A percentile compares a stretch with the other conserved stretches of the same genome.
Evolutionary conservation across 2,329 filamentous ascomycete species (phyloP).

Genomic region (Chaetomium olivaceum): DNA sequence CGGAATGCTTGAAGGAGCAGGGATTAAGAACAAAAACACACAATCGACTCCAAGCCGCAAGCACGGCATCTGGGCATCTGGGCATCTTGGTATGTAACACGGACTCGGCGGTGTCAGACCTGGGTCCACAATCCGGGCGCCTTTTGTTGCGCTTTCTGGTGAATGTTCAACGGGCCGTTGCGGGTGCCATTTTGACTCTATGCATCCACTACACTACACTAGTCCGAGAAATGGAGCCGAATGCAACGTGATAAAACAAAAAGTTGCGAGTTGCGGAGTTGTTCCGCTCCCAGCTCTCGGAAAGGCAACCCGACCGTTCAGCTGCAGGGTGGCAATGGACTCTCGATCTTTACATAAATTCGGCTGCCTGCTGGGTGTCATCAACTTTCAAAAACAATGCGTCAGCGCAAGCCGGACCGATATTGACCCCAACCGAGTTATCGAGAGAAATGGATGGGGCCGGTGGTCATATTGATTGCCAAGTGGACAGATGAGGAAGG

Average conservation of each 20-base stretch:
- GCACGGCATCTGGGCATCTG: not conserved
- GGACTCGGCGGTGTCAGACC: not conserved
- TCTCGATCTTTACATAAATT: not conserved
- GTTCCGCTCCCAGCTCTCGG: constrained; percentile 12
- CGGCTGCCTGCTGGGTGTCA: constrained; percentile 8
- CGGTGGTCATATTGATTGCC: not conserved
- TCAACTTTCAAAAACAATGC: constrained; percentile 4
- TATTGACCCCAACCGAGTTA: constrained; percentile 19
- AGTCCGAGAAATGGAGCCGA: constrained; percentile 24
- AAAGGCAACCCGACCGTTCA: not conserved
- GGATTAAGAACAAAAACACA: not conserved
- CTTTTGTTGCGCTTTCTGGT: not conserved
- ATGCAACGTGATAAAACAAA: constrained; percentile 21
- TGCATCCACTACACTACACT: not conserved
- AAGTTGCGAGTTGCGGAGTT: constrained; percentile 16
- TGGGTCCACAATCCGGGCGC: not conserved
- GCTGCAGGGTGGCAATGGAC: not conserved
- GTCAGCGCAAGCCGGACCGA: constrained; percentile 16
- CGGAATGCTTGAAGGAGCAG: not conserved
- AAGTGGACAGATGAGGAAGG: not conserved
- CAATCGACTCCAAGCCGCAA: not conserved
- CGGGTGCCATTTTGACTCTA: not conserved
- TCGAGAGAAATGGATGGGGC: not conserved
- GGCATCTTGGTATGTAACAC: not conserved
- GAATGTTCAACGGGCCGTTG: not conserved